Evolutionary conservation across 1,284 basidiomycete species (phyloP), one percentile per base, ranked within the genome.

Genomic region (Marasmius oreades): DNA sequence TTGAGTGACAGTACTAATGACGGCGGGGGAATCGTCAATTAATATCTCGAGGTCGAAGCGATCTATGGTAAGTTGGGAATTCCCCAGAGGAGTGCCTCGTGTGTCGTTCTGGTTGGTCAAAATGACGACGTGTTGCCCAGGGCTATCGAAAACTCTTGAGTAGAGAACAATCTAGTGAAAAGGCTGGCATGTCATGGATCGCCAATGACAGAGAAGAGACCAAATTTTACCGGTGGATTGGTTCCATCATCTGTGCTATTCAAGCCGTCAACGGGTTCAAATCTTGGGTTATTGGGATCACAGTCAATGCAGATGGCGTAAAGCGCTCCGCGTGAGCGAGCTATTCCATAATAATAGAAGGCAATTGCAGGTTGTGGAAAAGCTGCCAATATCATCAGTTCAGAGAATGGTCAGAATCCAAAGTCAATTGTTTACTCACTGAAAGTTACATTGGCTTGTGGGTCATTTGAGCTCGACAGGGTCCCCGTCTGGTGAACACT

Each of bases 291-390:
- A 39, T 66, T 63, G 23, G 67, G 66, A 55, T 69, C 66, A 52
- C 69, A 69, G 59, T 71, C 70, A n/a, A 58, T 52, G 44, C 57
- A 61, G 10, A 59, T 43, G n/a, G 23, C 50, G 47, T 59, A 59
- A 5, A 55, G 23, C 6, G 55, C 67, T 8, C 67, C 67, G 26
- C 55, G 45, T 37, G 57, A 64, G 11, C 63, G 61, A 16, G 33
- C 54, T 20, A 70, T 67, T 1, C 68, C 70, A 53, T 62, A 71
- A 56, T 69, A 69, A 37, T 66, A 68, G 36, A 71, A 68, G 2
- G 63, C 70, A n/a, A 63, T 58, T 2, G 67, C 70, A 18, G 67
- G 64, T 3, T 56, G 64, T 67, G 55, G 56, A 33, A 53, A 54
- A 16, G 34, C 59, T 48, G 43, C 37, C 36, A 45, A 56, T 43